A percentile compares a stretch with the other conserved stretches of the same genome.
These are phyloP conservation scores for Barbarea vulgaris DNA, from an alignment of 345 rosid genomes.

Conservation along the genomic window DNA sequence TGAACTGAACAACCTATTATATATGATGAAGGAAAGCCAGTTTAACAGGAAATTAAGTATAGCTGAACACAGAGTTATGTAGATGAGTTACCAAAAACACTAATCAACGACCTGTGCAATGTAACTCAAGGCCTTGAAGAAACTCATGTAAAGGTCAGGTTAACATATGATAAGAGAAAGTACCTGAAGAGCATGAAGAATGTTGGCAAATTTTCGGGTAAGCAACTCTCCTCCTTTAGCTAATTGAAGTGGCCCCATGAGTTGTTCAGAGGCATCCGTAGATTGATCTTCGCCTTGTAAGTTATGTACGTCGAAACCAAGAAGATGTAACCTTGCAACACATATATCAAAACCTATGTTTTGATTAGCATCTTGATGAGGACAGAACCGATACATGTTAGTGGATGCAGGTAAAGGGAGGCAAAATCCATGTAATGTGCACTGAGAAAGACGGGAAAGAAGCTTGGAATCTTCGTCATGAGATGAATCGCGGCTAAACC, in stretches of 20 bases:
- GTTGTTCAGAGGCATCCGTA: conserved; percentile 48
- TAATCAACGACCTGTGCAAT: not conserved
- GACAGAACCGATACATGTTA: conserved; percentile 81
- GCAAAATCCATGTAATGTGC: conserved; percentile 20
- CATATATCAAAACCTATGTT: conserved; percentile 65
- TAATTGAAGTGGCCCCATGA: conserved; percentile 56
- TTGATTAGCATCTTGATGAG: conserved; percentile 43
- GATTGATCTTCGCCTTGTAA: conserved; percentile 36
- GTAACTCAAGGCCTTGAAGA: not conserved
- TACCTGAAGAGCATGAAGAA: conserved; percentile 89
- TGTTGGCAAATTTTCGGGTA: conserved; percentile 50
- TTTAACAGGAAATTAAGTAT: not conserved
- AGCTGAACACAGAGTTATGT: not conserved
- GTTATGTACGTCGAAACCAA: conserved; percentile 60
- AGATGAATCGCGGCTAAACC: conserved; percentile 84
- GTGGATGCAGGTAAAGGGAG: conserved; percentile 68
- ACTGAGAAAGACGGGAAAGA: conserved; percentile 59
- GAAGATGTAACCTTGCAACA: conserved; percentile 62
- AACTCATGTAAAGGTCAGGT: not conserved
- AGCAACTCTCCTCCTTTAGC: conserved; percentile 58
- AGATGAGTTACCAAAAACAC: not conserved
- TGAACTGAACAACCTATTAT: conserved; percentile 68
- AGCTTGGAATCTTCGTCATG: conserved; percentile 88
- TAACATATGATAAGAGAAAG: conserved; percentile 12
- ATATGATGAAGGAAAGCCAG: not conserved